Base-by-base conservation (phyloP, 257 asterid genomes). In the Primulina huaijiensis region DNA sequence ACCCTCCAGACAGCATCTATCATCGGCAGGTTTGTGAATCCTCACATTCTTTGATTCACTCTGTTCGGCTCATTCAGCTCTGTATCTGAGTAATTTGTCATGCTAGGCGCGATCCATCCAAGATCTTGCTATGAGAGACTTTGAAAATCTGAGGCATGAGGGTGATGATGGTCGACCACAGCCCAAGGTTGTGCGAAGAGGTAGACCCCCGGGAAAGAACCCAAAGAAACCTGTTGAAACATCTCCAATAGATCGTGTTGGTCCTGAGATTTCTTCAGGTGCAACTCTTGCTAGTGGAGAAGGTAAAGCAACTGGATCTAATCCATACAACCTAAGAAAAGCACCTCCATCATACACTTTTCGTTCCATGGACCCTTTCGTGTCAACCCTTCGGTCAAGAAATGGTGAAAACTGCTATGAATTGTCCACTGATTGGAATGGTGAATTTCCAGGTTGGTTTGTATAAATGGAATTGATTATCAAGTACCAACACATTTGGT, bases 111-210 rank as follows among this genome's bases (percentile, higher is more conserved):
- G 92, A 43, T 52, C 99, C 33, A 91, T 94, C 70, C 95, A 85
- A 82, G 97, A 91, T 1, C 79, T 91, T 64, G 95, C 92, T 7
- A 89, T 75, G 80, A 77, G 97, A 43, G 99, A 94, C 79, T 90
- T 94, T 38, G 86, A 82, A 64, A 91, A 94, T 79, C 82, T 94
- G 74, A 86, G 83, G 87, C 92, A 85, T 57, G 96, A 88, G 76
- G 99, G 97, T 43, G 96, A 85, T 69, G 75, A 90, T 74, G 99
- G 97, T 67, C 95, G 82, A 67, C 98, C 96, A 62, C 96, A 86
- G 75, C 97, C 96, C 2, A 94, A 89, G 83, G 84, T 94, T 27
- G 97, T 94, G 46, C 83, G 99, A 50, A 85, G 99, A 81, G 99
- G 99, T 73, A 82, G 99, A 73, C 99, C 99, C 19, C 99, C 99